Evolutionary conservation across 805 yeast species (phyloP), one percentile per base, ranked within the genome.

Genomic region (Lipomyces yamanashiensis): DNA sequence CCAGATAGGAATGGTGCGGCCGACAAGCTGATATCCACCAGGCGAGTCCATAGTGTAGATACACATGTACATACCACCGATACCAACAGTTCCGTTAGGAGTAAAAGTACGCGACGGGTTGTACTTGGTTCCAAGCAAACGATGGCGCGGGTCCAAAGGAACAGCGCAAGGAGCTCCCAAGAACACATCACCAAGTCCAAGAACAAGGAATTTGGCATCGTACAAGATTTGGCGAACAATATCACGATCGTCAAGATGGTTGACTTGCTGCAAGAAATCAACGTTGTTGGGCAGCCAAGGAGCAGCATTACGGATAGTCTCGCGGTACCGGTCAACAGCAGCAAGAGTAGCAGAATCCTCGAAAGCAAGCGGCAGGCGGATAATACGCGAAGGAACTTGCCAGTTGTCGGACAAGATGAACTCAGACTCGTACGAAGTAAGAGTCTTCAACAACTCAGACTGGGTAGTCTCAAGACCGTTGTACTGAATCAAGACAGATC

Each of bases 51-150:
- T 92, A 39, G 98, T 91, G 78, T 93, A 93, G 71, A 93, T 92
- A 80, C 98, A 93, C 98, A 93, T 92, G 82, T 92, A 95, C 90
- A 89, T 91, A 71, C 99, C 98, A 67, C 99, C 99, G 74, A 95
- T 87, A 73, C 99, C 99, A 66, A 93, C 98, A 43, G 95, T 89
- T 70, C 99, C 99, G 74, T 91, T 90, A 45, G 97, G 97, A 1
- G 99, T 93, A 80, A 83, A 92, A 0, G 98, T 90, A 81, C 99
- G 85, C 13, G 97, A 89, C 45, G 99, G 99, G 75, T 93, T 93
- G 79, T 93, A 95, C 78, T 93, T 93, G 37, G 97, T 84, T 45
- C 98, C 99, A 62, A 93, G 79, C 64, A 92, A 83, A 72, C 98
- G 84, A 72, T 92, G 98, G 73, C 98, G 87, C 63, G 99, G 99